A percentile compares a stretch with the other conserved stretches of the same genome.
phyloP scores from a whole-genome alignment of 2,329 filamentous ascomycete genomes.

The Emydomyces testavorans region DNA sequence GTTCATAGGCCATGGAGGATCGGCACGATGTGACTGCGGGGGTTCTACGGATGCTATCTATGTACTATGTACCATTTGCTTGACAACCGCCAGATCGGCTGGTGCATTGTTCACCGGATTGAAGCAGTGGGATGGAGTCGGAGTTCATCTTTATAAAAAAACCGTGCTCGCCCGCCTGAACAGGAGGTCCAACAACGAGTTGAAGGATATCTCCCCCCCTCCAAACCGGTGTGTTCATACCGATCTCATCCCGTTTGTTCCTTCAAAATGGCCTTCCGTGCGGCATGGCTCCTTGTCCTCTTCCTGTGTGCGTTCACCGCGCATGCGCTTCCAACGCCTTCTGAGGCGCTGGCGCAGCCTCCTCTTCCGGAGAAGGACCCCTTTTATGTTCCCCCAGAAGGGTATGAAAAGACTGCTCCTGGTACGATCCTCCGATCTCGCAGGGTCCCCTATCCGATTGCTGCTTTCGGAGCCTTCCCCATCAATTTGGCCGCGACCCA shows the following conservation, averaged over 20 bases:
- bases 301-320: slow-evolving; percentile 6
- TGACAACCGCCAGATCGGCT: neutral
- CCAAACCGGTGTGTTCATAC: neutral
- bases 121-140: neutral
- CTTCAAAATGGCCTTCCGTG: slow-evolving; percentile 7
- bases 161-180: neutral
- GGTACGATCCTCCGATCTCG: slow-evolving; percentile 24
- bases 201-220: no score
- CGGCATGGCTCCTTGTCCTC: slow-evolving; percentile 9
- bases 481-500: slow-evolving; percentile 21
- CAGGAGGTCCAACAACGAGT: neutral
- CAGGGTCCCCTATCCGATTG: slow-evolving; percentile 19
- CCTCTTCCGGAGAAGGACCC: slow-evolving; percentile 21
- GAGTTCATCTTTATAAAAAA: neutral
- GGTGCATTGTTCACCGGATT: neutral
- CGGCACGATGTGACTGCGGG: slow-evolving; percentile 4
- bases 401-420: slow-evolving; percentile 20
- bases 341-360: slow-evolving; percentile 9
- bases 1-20: neutral
- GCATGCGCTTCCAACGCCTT: slow-evolving; percentile 5
- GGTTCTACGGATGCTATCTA: neutral
- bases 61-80: no score
- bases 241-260: neutral
- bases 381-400: slow-evolving; percentile 23
- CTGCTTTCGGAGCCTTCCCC: slow-evolving; percentile 18